Evolutionary conservation across 306 rosid species (phyloP).

Genomic region (Chamaecrista fasciculata): DNA sequence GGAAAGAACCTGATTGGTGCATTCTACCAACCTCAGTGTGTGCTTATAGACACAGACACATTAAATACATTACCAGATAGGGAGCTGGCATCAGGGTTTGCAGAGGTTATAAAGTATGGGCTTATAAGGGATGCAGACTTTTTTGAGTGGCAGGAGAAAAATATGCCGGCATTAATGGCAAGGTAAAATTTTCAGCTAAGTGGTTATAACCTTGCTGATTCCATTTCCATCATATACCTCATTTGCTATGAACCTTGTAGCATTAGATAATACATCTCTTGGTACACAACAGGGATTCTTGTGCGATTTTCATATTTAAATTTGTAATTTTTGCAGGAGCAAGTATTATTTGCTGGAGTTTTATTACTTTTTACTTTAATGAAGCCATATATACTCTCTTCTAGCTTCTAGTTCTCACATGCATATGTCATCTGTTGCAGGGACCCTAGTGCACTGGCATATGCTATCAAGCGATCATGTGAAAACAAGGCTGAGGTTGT

Average conservation of each 20-base stretch:
- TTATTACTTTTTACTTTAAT: not conserved
- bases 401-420: conserved; percentile 16
- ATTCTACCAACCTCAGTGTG: conserved; percentile 94
- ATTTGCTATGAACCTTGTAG: conserved; percentile 14
- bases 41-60: conserved; percentile 85
- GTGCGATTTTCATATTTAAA: not conserved
- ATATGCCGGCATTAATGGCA: conserved; percentile 66
- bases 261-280: conserved; percentile 10
- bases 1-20: conserved; percentile 97
- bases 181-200: conserved; percentile 45
- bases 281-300: conserved; percentile 17
- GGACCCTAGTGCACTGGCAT: conserved; percentile 77
- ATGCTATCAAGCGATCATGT: conserved; percentile 93
- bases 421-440: conserved; percentile 42
- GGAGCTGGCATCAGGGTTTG: conserved; percentile 92
- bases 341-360: conserved; percentile 1
- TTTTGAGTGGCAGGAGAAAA: conserved; percentile 97
- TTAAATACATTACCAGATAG: conserved; percentile 76
- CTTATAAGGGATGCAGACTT: conserved; percentile 87
- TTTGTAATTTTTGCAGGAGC: conserved; percentile 12
- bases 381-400: not conserved
- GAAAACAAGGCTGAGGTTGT: conserved; percentile 97
- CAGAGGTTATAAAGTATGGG: conserved; percentile 91
- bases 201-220: conserved; percentile 3
- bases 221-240: not conserved